Evolutionary conservation across 805 yeast species (phyloP).

Genomic region (Ogataea allantospora): DNA sequence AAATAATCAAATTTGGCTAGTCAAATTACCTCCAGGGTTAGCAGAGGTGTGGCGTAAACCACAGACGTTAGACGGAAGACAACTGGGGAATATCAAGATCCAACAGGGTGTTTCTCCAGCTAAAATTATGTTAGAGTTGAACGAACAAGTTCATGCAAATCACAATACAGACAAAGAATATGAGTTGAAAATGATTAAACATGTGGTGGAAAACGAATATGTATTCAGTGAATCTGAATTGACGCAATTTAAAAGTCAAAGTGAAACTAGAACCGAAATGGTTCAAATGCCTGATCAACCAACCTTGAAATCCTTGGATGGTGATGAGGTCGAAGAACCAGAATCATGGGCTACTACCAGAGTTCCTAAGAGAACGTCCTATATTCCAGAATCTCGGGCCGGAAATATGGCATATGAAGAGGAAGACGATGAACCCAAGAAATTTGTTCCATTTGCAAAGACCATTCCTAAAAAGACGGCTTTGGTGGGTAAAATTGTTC

Average conservation of each 20-base stretch:
- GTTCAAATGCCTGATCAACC: constrained; percentile 55
- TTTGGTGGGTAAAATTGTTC: constrained; percentile 81
- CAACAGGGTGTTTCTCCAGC: constrained; percentile 40
- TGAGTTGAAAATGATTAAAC: constrained; percentile 73
- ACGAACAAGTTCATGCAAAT: constrained; percentile 45
- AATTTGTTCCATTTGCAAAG: constrained; percentile 76
- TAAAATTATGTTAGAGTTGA: constrained; percentile 57
- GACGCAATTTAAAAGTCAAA: constrained; percentile 55
- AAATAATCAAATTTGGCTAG: constrained; percentile 84
- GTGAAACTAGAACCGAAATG: constrained; percentile 49
- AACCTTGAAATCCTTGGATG: constrained; percentile 39
- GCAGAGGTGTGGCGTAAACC: constrained; percentile 77
- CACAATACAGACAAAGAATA: constrained; percentile 78
- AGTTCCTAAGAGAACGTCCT: constrained; percentile 21
- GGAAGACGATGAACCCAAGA: constrained; percentile 18
- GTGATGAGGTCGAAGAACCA: constrained; percentile 34
- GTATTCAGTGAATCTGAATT: constrained; percentile 86
- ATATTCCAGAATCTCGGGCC: constrained; percentile 26
- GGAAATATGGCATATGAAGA: constrained; percentile 9
- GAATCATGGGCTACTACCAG: constrained; percentile 32
- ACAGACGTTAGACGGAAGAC: constrained; percentile 63
- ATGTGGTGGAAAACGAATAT: constrained; percentile 79
- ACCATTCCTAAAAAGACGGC: constrained; percentile 88
- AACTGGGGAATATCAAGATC: constrained; percentile 77
- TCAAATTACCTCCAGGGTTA: constrained; percentile 82